Conservation (phyloP, 2,329 filamentous ascomycete genomes). For the Pseudogymnoascus sp. region DNA sequence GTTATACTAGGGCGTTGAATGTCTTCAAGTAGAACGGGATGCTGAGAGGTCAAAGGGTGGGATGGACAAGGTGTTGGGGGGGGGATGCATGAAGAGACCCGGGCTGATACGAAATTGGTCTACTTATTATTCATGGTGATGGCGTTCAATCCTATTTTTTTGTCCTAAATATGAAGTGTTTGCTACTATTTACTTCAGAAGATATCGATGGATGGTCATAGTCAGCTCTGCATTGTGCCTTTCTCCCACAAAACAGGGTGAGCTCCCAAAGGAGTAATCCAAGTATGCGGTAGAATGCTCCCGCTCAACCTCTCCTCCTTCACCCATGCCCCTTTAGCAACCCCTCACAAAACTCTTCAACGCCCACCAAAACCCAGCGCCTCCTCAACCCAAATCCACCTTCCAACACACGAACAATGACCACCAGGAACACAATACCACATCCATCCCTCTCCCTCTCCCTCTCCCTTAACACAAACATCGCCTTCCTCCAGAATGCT, state of each 20-base stretch:
- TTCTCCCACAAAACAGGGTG: neutral
- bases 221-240: neutral
- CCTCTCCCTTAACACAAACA: neutral
- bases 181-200: too few species aligned
- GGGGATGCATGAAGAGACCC: neutral
- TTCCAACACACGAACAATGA: neutral
- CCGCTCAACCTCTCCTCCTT: neutral
- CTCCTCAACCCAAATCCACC: neutral
- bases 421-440: neutral
- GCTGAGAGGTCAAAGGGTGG: neutral
- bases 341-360: neutral
- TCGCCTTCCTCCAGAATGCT: neutral
- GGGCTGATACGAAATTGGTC: neutral
- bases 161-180: too few species aligned
- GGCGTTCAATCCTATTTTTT: neutral
- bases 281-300: neutral
- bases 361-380: neutral
- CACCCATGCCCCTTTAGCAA: neutral
- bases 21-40: neutral
- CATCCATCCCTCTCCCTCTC: neutral
- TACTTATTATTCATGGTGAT: neutral
- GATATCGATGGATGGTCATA: neutral
- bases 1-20: neutral
- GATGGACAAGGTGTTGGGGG: neutral
- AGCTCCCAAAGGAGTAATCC: neutral